Percentiles rank a stretch among this genome's conserved stretches.
Evolutionary conservation across 768 basidiomycete genomes (phyloP).

Genomic region (Dacryopinax primogenitus): DNA sequence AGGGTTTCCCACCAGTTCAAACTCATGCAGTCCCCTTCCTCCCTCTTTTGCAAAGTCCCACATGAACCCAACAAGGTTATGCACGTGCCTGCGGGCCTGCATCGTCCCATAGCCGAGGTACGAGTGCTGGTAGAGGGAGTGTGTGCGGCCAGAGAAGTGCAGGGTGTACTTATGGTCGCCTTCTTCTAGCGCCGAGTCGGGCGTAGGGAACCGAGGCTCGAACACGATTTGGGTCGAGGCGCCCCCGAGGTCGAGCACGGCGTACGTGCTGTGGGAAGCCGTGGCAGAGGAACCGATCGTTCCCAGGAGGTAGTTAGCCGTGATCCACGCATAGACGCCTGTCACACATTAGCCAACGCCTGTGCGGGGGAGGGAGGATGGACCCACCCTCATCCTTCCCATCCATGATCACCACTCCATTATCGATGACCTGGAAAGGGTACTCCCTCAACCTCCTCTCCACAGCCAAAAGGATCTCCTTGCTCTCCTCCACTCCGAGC

Average conservation of each 20-base stretch:
- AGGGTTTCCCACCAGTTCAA: constrained; percentile 48
- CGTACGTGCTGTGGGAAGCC: constrained; percentile 46
- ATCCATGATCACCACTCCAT: constrained; percentile 81
- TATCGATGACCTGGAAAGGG: constrained; percentile 53
- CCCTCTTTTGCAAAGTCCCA: constrained; percentile 30
- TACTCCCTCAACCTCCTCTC: constrained; percentile 46
- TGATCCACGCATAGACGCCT: constrained; percentile 93
- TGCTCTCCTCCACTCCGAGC: constrained; percentile 47
- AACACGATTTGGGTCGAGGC: constrained; percentile 98
- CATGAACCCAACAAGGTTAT: constrained; percentile 85
- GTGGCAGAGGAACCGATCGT: constrained; percentile 49
- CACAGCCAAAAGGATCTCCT: constrained; percentile 65
- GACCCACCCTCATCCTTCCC: constrained; percentile 72
- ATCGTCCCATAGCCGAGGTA: constrained; percentile 95
- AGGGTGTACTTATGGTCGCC: constrained; percentile 91
- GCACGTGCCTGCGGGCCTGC: constrained; percentile 70
- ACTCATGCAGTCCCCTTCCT: constrained; percentile 18
- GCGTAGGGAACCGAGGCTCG: constrained; percentile 50
- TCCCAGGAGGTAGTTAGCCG: constrained; percentile 81
- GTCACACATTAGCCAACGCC: neutral
- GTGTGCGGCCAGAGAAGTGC: constrained; percentile 52
- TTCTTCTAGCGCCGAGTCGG: constrained; percentile 39
- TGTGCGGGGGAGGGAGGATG: neutral
- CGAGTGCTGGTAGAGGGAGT: constrained; percentile 89
- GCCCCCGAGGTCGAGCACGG: constrained; percentile 91